These are phyloP conservation scores for Pseudogymnoascus sp. DNA, from an alignment of 2,329 filamentous ascomycete genomes.

Conservation along the genomic window DNA sequence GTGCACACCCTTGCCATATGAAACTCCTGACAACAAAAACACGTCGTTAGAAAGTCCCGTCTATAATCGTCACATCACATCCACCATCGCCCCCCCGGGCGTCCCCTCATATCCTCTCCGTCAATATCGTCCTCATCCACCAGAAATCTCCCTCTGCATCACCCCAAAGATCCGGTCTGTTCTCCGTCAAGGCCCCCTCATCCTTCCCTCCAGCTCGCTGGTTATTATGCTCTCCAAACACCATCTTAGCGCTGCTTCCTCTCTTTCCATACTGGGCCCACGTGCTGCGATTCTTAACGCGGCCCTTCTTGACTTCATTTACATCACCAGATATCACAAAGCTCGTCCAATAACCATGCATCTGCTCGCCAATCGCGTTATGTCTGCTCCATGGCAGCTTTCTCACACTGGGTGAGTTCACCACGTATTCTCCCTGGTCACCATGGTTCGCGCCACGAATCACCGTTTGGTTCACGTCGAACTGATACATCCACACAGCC, in stretches of 20 bases:
- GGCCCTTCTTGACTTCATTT: conserved; percentile 20
- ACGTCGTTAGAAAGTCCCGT: not conserved
- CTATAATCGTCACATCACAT: conserved; percentile 2
- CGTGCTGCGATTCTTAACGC: conserved; percentile 13
- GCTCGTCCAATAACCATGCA: conserved; percentile 28
- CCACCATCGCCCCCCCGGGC: conserved; percentile 4
- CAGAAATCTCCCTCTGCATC: conserved; percentile 48
- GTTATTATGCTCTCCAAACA: conserved; percentile 53
- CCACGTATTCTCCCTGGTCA: conserved; percentile 36
- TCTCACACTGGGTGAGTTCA: conserved; percentile 26
- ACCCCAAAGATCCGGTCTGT: conserved; percentile 36
- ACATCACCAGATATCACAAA: conserved; percentile 27
- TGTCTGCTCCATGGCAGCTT: not conserved
- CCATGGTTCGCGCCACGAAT: conserved; percentile 34
- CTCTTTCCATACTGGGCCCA: conserved; percentile 20
- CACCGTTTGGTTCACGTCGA: conserved; percentile 36
- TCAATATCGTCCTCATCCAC: conserved; percentile 41
- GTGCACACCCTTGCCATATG: conserved; percentile 1
- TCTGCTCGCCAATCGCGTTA: conserved; percentile 17
- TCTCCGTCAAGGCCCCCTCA: conserved; percentile 36
- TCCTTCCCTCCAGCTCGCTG: conserved; percentile 35
- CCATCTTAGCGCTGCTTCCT: conserved; percentile 30
- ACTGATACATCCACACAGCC: conserved; percentile 50
- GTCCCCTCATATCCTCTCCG: conserved; percentile 3
- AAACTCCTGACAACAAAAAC: conserved; percentile 9